Conservation (phyloP, 768 basidiomycete genomes). For the Boletus rubropictus region DNA sequence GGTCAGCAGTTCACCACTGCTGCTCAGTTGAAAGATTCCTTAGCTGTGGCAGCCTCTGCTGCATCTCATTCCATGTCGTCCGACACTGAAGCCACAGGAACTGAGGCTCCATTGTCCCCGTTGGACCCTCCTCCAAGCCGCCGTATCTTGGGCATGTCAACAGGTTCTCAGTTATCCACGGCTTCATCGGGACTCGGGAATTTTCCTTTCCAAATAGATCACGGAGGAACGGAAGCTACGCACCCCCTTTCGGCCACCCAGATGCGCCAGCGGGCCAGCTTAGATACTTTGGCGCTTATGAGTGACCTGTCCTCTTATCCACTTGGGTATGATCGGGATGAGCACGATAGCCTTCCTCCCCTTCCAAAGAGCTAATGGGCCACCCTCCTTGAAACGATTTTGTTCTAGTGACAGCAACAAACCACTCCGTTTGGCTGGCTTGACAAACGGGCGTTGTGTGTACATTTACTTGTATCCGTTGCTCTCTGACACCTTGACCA, state of each 20-base stretch:
- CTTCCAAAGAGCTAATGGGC: slow-evolving; percentile 25
- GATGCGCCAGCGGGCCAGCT: slow-evolving; percentile 64
- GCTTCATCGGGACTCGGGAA: slow-evolving; percentile 76
- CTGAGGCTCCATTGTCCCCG: slow-evolving; percentile 32
- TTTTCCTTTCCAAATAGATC: slow-evolving; percentile 84
- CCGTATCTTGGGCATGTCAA: slow-evolving; percentile 63
- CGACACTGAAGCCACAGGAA: slow-evolving; percentile 20
- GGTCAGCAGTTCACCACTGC: slow-evolving; percentile 48
- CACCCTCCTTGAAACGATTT: background rate
- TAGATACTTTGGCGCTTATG: slow-evolving; percentile 81
- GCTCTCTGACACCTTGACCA: slow-evolving; percentile 13
- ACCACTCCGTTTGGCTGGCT: slow-evolving; percentile 26
- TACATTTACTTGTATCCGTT: slow-evolving; percentile 26
- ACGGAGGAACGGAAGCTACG: slow-evolving; percentile 39
- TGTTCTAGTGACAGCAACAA: slow-evolving; percentile 9
- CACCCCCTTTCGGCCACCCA: slow-evolving; percentile 34
- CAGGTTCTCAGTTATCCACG: slow-evolving; percentile 70
- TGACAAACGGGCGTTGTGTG: slow-evolving; percentile 23
- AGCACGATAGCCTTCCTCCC: slow-evolving; percentile 22
- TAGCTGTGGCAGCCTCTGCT: background rate
- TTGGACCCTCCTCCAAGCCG: slow-evolving; percentile 50
- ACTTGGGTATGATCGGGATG: slow-evolving; percentile 56
- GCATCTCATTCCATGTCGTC: background rate
- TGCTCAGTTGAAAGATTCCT: slow-evolving; percentile 7
- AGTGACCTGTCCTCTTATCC: slow-evolving; percentile 81